These are phyloP conservation scores for Salix brachista DNA, from an alignment of 345 rosid genomes.

Conservation along the genomic window DNA sequence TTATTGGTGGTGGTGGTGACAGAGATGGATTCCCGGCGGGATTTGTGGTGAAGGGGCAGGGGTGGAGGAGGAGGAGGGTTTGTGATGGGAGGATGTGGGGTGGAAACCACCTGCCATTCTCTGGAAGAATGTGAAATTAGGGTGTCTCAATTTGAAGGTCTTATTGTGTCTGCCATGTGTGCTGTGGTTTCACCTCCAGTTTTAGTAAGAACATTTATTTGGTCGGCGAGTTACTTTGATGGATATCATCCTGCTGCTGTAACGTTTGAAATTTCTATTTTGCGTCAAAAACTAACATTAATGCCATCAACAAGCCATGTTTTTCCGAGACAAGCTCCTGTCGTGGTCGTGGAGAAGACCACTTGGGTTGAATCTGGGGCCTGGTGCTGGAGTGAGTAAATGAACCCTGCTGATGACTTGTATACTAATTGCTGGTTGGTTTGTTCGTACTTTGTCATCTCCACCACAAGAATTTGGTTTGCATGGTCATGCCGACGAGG, in stretches of 20 bases:
- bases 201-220: not conserved
- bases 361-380: constrained; percentile 53
- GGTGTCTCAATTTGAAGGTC: constrained; percentile 82
- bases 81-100: constrained; percentile 36
- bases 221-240: not conserved
- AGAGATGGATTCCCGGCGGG: constrained; percentile 48
- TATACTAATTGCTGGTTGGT: no score
- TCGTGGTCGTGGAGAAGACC: constrained; percentile 99
- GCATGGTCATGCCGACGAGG: constrained; percentile 60
- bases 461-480: constrained; percentile 82
- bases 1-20: constrained; percentile 1
- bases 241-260: constrained; percentile 2
- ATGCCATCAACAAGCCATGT: constrained; percentile 96
- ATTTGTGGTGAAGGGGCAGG: constrained; percentile 40
- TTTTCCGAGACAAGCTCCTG: constrained; percentile 89
- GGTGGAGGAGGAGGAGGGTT: constrained; percentile 24
- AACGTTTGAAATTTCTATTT: not conserved
- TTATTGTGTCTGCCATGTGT: constrained; percentile 87
- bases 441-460: constrained; percentile 29
- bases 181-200: constrained; percentile 75
- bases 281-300: constrained; percentile 87
- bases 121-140: not conserved
- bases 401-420: constrained; percentile 79
- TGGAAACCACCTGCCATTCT: constrained; percentile 52
- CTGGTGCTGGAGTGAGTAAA: constrained; percentile 55